A percentile compares a stretch with the other conserved stretches of the same genome.
These are phyloP conservation scores for Stereocaulon alpinum DNA, from an alignment of 495 filamentous ascomycete genomes.

Conservation along the genomic window DNA sequence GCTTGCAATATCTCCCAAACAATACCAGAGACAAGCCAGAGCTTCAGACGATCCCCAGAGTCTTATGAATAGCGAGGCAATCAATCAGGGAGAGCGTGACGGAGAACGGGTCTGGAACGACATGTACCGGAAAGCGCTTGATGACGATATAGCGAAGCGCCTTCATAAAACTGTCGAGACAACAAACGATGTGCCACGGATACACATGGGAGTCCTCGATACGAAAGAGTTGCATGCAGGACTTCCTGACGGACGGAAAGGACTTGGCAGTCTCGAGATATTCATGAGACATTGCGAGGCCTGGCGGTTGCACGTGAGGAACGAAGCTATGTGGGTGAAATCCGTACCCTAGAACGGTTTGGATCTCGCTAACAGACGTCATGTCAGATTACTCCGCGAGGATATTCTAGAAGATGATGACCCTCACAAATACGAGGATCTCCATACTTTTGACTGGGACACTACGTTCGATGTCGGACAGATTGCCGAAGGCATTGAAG, in stretches of 20 bases:
- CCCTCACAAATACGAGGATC: constrained; percentile 22
- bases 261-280: constrained; percentile 25
- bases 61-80: too few relatives aligned
- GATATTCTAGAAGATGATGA: constrained; percentile 12
- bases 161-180: background rate
- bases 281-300: constrained; percentile 30
- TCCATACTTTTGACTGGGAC: constrained; percentile 26
- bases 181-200: constrained; percentile 4
- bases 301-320: constrained; percentile 25
- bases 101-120: background rate
- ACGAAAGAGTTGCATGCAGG: constrained; percentile 8
- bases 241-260: constrained; percentile 20
- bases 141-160: background rate
- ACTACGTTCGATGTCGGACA: constrained; percentile 5
- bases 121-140: background rate
- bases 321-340: constrained; percentile 5
- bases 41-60: background rate
- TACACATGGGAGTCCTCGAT: constrained; percentile 17
- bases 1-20: constrained; percentile 2
- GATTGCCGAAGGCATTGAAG: constrained; percentile 4
- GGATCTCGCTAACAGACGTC: too few relatives aligned
- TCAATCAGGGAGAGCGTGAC: background rate
- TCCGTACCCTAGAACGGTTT: too few relatives aligned
- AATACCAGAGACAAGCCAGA: constrained; percentile 7
- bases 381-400: background rate